These are phyloP conservation scores for Schwanniomyces etchellsii DNA, from an alignment of 1,139 yeast species.

Conservation along the genomic window DNA sequence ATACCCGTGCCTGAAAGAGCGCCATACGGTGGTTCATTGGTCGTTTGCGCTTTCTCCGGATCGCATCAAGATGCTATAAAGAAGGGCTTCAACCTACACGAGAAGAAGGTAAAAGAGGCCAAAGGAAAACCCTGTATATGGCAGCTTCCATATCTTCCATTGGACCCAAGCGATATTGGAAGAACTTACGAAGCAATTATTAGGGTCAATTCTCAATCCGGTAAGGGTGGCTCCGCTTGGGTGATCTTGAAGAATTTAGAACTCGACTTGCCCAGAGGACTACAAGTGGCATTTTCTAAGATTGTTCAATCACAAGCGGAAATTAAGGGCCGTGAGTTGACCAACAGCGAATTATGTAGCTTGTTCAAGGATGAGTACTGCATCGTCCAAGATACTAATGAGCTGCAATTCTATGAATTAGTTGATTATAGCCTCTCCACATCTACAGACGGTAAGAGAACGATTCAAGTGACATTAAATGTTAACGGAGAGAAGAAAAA, in stretches of 20 bases:
- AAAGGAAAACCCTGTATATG: constrained; percentile 42
- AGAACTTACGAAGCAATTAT: constrained; percentile 96
- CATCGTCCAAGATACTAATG: constrained; percentile 40
- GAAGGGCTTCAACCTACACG: constrained; percentile 76
- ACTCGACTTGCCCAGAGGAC: constrained; percentile 84
- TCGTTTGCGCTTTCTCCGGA: constrained; percentile 94
- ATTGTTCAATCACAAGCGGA: constrained; percentile 83
- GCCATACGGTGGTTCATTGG: constrained; percentile 95
- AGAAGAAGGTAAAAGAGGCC: constrained; percentile 20
- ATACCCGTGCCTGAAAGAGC: constrained; percentile 91
- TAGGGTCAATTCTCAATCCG: constrained; percentile 96
- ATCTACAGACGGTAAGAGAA: constrained; percentile 25
- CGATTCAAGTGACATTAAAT: constrained; percentile 33
- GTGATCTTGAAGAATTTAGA: constrained; percentile 83
- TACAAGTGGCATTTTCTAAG: constrained; percentile 86
- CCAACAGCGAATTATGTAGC: constrained; percentile 67
- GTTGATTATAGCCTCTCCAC: constrained; percentile 45
- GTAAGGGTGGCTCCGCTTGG: constrained; percentile 99
- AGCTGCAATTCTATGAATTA: constrained; percentile 33
- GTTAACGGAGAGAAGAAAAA: constrained; percentile 42
- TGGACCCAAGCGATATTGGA: constrained; percentile 95
- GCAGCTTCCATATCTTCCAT: constrained; percentile 91
- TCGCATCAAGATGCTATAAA: constrained; percentile 98
- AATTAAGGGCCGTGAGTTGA: constrained; percentile 75
- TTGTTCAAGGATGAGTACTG: constrained; percentile 71